These are phyloP conservation scores for Rhodotorula sp. DNA, from an alignment of 1,284 basidiomycete genomes.

Conservation along the genomic window DNA sequence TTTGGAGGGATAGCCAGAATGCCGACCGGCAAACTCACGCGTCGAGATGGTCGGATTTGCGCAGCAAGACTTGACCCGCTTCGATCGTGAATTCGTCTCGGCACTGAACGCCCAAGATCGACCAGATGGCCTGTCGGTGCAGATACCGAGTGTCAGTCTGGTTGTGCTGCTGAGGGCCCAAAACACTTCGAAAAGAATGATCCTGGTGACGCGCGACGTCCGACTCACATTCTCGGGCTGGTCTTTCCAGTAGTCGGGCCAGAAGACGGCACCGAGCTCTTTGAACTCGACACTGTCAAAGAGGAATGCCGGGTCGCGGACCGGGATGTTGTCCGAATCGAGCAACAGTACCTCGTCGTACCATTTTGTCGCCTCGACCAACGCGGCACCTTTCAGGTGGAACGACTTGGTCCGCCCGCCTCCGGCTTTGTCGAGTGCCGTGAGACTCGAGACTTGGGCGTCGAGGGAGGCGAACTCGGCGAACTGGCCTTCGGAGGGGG, in stretches of 20 bases:
- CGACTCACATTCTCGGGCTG: constrained; percentile 43
- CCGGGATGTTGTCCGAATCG: constrained; percentile 50
- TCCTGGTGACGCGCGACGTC: background rate
- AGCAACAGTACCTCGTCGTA: constrained; percentile 55
- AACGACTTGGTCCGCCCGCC: constrained; percentile 42
- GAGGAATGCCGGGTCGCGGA: constrained; percentile 51
- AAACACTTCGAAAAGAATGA: background rate
- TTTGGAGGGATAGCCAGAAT: background rate
- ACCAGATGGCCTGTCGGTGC: constrained; percentile 52
- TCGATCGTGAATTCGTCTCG: constrained; percentile 56
- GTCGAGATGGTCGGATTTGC: constrained; percentile 54
- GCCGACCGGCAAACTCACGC: no score
- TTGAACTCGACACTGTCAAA: constrained; percentile 52
- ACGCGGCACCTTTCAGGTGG: constrained; percentile 53
- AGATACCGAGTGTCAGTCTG: background rate
- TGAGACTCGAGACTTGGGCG: constrained; percentile 50
- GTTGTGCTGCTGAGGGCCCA: background rate
- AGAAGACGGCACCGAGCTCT: constrained; percentile 48
- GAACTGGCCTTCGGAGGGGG: constrained; percentile 47
- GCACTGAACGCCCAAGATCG: constrained; percentile 54
- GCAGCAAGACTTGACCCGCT: constrained; percentile 54
- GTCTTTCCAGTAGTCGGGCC: constrained; percentile 48
- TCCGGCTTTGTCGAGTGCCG: constrained; percentile 47
- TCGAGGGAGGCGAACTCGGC: constrained; percentile 47
- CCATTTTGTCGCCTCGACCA: constrained; percentile 48